These are phyloP conservation scores for Aspergillus carbonarius DNA, from an alignment of 2,329 filamentous ascomycete species.

Conservation along the genomic window DNA sequence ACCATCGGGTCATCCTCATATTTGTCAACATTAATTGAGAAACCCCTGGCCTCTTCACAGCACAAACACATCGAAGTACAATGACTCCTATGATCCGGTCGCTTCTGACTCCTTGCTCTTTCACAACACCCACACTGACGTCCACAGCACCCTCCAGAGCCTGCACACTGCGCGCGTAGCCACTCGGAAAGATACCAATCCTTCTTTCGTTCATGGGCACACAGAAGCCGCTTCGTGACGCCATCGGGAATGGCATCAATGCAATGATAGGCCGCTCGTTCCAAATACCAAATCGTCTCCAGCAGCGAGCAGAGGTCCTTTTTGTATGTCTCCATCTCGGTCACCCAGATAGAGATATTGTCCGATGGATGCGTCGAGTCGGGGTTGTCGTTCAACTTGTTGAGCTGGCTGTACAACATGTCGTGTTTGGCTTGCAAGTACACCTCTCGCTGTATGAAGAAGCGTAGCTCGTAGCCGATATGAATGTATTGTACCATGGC, in stretches of 20 bases:
- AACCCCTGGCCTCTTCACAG: background rate
- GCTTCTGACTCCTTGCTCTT: background rate
- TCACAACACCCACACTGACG: background rate
- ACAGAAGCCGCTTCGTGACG: background rate
- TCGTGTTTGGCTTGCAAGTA: background rate
- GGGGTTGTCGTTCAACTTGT: no score
- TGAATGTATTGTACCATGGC: background rate
- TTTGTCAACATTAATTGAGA: background rate
- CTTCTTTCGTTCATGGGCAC: background rate
- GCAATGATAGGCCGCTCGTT: background rate
- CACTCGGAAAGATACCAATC: background rate
- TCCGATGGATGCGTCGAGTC: background rate
- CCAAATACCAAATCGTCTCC: background rate
- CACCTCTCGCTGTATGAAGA: background rate
- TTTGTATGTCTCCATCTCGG: background rate
- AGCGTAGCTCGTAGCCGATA: background rate
- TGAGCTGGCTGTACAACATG: background rate
- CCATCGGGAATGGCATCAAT: background rate
- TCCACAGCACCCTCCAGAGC: background rate
- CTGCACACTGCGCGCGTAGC: background rate
- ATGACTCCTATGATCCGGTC: background rate
- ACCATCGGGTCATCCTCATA: background rate
- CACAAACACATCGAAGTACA: background rate
- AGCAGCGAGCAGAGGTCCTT: background rate
- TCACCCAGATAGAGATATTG: background rate